Evolutionary conservation across 331 rosid species (phyloP).

Genomic region (Pyracantha coccinea): DNA sequence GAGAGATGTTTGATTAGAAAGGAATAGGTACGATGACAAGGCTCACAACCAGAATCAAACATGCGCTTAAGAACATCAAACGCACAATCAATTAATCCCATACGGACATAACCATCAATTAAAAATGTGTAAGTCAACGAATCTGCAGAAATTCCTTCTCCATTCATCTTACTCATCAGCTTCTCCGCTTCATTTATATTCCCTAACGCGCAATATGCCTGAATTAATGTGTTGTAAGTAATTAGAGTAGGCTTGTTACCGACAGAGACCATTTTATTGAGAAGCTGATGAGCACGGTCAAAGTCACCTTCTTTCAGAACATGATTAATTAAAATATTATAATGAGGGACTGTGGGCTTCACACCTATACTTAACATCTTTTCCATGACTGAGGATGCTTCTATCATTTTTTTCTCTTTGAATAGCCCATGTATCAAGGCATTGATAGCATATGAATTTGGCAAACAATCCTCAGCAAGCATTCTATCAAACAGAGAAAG

Average conservation of each 20-base stretch:
- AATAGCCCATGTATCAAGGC: slow-evolving; percentile 5
- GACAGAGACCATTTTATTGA: slow-evolving; percentile 1
- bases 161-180: slow-evolving; percentile 7
- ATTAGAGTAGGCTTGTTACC: slow-evolving; percentile 6
- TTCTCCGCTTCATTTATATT: slow-evolving; percentile 3
- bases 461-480: slow-evolving; percentile 10
- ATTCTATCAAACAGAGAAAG: not conserved
- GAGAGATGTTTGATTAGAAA: slow-evolving; percentile 11
- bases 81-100: slow-evolving; percentile 10
- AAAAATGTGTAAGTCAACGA: slow-evolving; percentile 6
- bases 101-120: not conserved
- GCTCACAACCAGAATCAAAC: slow-evolving; percentile 13
- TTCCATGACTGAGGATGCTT: slow-evolving; percentile 9
- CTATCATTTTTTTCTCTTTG: not conserved
- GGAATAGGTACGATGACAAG: slow-evolving; percentile 1
- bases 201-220: slow-evolving; percentile 7
- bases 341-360: not conserved
- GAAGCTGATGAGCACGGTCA: not conserved
- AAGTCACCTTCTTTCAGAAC: slow-evolving; percentile 15
- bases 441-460: not conserved
- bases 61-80: slow-evolving; percentile 20
- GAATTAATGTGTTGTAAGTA: slow-evolving; percentile 11
- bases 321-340: not conserved
- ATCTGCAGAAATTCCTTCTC: slow-evolving; percentile 11
- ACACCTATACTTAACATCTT: not conserved